Evolutionary conservation across 768 basidiomycete genomes (phyloP).

Genomic region (Pulveroboletus ravenelii): DNA sequence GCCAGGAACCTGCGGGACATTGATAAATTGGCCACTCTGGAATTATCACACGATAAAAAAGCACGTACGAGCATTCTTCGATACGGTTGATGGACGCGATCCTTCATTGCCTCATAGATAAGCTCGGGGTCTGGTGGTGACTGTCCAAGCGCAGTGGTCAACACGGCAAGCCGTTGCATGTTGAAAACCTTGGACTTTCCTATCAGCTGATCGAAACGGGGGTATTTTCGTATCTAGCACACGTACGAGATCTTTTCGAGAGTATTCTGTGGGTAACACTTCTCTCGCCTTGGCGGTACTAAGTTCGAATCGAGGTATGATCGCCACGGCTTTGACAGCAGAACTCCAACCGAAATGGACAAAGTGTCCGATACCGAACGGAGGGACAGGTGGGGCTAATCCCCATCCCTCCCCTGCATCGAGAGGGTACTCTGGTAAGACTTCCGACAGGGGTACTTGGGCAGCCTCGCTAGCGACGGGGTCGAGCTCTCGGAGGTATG

Average conservation of each 20-base stretch:
- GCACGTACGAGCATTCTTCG: slow-evolving; percentile 72
- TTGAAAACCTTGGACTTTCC: slow-evolving; percentile 79
- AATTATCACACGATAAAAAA: background rate
- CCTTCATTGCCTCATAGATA: slow-evolving; percentile 99
- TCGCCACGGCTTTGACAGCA: slow-evolving; percentile 85
- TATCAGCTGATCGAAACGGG: background rate
- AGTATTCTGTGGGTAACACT: slow-evolving; percentile 81
- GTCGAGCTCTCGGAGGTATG: slow-evolving; percentile 89
- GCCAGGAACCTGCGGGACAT: slow-evolving; percentile 75
- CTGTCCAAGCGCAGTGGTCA: slow-evolving; percentile 89
- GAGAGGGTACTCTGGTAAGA: slow-evolving; percentile 90
- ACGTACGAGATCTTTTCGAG: slow-evolving; percentile 81
- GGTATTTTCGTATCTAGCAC: background rate
- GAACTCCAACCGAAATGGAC: slow-evolving; percentile 84
- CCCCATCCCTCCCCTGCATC: slow-evolving; percentile 95
- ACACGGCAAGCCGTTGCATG: slow-evolving; percentile 89
- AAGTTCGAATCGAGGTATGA: slow-evolving; percentile 92
- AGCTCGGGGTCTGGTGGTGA: slow-evolving; percentile 90
- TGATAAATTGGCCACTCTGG: background rate
- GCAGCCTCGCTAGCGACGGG: slow-evolving; percentile 75
- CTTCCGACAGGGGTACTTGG: slow-evolving; percentile 90
- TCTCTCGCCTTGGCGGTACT: slow-evolving; percentile 92
- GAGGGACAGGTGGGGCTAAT: slow-evolving; percentile 79
- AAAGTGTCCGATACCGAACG: slow-evolving; percentile 88
- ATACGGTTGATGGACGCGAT: slow-evolving; percentile 96